phyloP scores from a whole-genome alignment of 2,329 filamentous ascomycete genomes.

The Stachybotrys echinatus region DNA sequence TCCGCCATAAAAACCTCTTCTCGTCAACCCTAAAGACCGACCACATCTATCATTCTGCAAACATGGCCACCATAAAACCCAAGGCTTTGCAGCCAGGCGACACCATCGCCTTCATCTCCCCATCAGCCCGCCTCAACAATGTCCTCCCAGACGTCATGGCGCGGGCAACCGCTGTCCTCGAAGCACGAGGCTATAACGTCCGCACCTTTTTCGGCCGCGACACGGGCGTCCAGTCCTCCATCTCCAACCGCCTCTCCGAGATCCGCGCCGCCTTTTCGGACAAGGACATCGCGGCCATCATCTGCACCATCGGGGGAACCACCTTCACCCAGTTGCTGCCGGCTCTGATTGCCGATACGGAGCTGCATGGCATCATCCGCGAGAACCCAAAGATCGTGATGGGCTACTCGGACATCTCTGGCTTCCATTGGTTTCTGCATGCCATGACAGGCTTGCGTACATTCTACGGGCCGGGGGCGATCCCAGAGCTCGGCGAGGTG shows the following conservation, averaged over 20 bases:
- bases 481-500: conserved; percentile 31
- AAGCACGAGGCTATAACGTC: conserved; percentile 26
- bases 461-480: conserved; percentile 35
- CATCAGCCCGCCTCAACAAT: conserved; percentile 30
- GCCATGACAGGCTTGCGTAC: conserved; percentile 31
- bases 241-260: conserved; percentile 29
- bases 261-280: conserved; percentile 32
- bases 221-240: conserved; percentile 22
- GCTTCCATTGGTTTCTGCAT: conserved; percentile 35
- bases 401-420: conserved; percentile 36
- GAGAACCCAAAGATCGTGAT: conserved; percentile 34
- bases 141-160: conserved; percentile 18
- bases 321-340: conserved; percentile 34
- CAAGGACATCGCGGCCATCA: conserved; percentile 25
- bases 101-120: conserved; percentile 34
- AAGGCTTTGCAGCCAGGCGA: conserved; percentile 24
- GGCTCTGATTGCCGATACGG: conserved; percentile 26
- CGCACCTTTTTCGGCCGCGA: conserved; percentile 23
- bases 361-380: conserved; percentile 25
- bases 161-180: conserved; percentile 23
- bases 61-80: conserved; percentile 9
- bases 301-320: conserved; percentile 34
- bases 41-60: background rate
- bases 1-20: too few relatives aligned
- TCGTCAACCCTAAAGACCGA: too few relatives aligned